Percentiles rank a stretch among this genome's conserved stretches.
Evolutionary conservation across 768 basidiomycete genomes (phyloP).

Genomic region (Coprinopsis sp.): DNA sequence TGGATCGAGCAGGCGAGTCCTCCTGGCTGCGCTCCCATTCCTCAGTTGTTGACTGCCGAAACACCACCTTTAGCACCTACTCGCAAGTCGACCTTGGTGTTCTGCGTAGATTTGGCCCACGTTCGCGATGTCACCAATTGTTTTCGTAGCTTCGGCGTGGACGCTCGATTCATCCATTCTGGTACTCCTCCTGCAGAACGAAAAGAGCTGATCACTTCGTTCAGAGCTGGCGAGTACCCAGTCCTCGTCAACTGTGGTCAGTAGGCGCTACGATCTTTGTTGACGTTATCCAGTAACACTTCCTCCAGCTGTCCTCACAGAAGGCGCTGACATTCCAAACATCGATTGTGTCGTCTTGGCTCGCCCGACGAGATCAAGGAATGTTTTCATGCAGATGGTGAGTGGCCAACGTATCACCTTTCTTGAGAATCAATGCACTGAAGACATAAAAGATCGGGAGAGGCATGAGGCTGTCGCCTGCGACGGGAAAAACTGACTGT

Average conservation of each 20-base stretch:
- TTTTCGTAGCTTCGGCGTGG: slow-evolving; percentile 73
- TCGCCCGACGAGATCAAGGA: slow-evolving; percentile 83
- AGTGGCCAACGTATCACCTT: slow-evolving; percentile 11
- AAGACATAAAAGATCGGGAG: slow-evolving; percentile 68
- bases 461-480: slow-evolving; percentile 82
- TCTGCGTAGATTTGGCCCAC: slow-evolving; percentile 83
- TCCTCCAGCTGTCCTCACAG: slow-evolving; percentile 73
- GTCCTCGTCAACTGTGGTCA: slow-evolving; percentile 87
- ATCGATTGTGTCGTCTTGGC: slow-evolving; percentile 89
- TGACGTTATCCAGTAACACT: background rate
- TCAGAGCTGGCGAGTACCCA: slow-evolving; percentile 70
- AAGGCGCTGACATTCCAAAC: slow-evolving; percentile 92
- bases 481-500: slow-evolving; percentile 79
- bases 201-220: slow-evolving; percentile 56
- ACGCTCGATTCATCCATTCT: slow-evolving; percentile 78
- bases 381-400: slow-evolving; percentile 92
- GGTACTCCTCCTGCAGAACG: slow-evolving; percentile 63
- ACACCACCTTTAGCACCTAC: slow-evolving; percentile 30
- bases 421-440: background rate
- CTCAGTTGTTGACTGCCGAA: slow-evolving; percentile 3
- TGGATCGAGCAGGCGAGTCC: slow-evolving; percentile 72
- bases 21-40: background rate
- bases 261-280: slow-evolving; percentile 12
- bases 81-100: slow-evolving; percentile 87
- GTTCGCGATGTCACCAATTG: slow-evolving; percentile 66